Evolutionary conservation across 805 yeast species (phyloP).

Genomic region (Kregervanrija pseudodelftensis): DNA sequence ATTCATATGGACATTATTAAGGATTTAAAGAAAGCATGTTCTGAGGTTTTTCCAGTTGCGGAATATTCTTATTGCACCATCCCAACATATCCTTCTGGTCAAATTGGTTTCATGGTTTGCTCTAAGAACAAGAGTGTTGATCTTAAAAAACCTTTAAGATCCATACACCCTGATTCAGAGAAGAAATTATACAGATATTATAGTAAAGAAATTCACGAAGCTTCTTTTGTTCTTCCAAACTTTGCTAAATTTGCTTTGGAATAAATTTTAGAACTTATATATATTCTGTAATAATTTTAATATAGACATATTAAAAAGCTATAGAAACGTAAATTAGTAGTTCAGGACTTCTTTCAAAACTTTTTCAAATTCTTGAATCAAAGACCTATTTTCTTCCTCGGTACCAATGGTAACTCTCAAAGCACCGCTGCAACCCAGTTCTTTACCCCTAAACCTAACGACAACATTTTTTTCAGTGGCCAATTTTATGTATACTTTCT

Average conservation of each 20-base stretch:
- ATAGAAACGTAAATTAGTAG: too few relatives aligned
- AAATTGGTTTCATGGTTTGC: slow-evolving; percentile 97
- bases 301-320: too few relatives aligned
- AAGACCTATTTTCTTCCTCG: slow-evolving; percentile 53
- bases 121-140: slow-evolving; percentile 62
- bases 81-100: slow-evolving; percentile 97
- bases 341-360: slow-evolving; percentile 14
- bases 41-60: slow-evolving; percentile 81
- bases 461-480: slow-evolving; percentile 76
- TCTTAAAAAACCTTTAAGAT: slow-evolving; percentile 64
- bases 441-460: slow-evolving; percentile 85
- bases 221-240: slow-evolving; percentile 86
- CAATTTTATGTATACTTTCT: slow-evolving; percentile 53
- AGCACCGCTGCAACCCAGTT: slow-evolving; percentile 83
- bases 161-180: slow-evolving; percentile 55
- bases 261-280: not conserved
- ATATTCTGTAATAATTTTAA: too few relatives aligned
- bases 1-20: slow-evolving; percentile 79
- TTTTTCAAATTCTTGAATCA: slow-evolving; percentile 34
- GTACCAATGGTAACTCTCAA: slow-evolving; percentile 87
- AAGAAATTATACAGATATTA: slow-evolving; percentile 68
- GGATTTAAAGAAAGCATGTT: slow-evolving; percentile 75
- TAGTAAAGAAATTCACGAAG: slow-evolving; percentile 75
- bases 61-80: slow-evolving; percentile 88
- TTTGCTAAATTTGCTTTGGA: slow-evolving; percentile 57